Percentiles rank a stretch among this genome's conserved stretches.
Evolutionary conservation across 768 basidiomycete genomes (phyloP).

Genomic region (Paxillus ammoniavirescens): DNA sequence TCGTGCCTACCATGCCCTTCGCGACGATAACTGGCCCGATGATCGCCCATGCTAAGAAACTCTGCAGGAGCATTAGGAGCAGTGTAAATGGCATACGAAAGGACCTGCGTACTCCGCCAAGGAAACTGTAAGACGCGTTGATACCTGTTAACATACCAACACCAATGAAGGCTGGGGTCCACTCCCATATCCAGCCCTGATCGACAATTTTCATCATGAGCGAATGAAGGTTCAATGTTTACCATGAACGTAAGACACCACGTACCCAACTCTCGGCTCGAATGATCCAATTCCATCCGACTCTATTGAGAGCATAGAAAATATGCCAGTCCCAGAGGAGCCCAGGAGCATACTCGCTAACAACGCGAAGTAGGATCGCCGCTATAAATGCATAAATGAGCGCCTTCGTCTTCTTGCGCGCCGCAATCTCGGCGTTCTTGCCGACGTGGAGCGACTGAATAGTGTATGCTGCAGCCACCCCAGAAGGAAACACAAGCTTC

Average conservation of each 20-base stretch:
- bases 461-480: slow-evolving; percentile 64
- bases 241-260: slow-evolving; percentile 38
- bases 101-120: slow-evolving; percentile 28
- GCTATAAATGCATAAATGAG: slow-evolving; percentile 45
- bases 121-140: slow-evolving; percentile 55
- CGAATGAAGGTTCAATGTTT: slow-evolving; percentile 11
- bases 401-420: slow-evolving; percentile 54
- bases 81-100: neutral
- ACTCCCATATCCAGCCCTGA: slow-evolving; percentile 24
- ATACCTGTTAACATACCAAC: slow-evolving; percentile 55
- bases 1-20: slow-evolving; percentile 34
- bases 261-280: slow-evolving; percentile 59
- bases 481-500: slow-evolving; percentile 63
- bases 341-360: slow-evolving; percentile 58
- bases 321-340: slow-evolving; percentile 63
- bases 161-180: slow-evolving; percentile 57
- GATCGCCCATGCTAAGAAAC: slow-evolving; percentile 64
- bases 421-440: slow-evolving; percentile 45
- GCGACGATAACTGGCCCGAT: slow-evolving; percentile 53
- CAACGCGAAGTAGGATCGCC: slow-evolving; percentile 51
- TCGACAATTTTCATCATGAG: slow-evolving; percentile 37
- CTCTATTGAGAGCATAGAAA: slow-evolving; percentile 56
- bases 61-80: slow-evolving; percentile 39
- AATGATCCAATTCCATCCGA: slow-evolving; percentile 60
- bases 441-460: slow-evolving; percentile 60